Conservation (phyloP, 345 rosid genomes). For the Jatropha curcas region DNA sequence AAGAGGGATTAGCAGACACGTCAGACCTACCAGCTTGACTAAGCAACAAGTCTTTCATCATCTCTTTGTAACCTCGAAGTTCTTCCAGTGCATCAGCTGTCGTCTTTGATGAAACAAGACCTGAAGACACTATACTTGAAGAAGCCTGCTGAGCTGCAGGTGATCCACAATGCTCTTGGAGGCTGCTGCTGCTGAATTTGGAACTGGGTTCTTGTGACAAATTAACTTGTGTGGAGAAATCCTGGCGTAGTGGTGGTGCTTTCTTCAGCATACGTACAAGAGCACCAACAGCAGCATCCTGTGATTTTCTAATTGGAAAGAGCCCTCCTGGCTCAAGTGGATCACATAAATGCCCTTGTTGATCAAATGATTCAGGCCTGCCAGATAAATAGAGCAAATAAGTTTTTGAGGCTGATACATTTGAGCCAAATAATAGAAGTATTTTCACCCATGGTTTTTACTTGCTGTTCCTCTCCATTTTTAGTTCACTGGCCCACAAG, state of each 20-base stretch:
- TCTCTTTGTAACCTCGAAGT: conserved; percentile 64
- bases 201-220: conserved; percentile 36
- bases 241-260: conserved; percentile 84
- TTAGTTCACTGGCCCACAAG: not conserved
- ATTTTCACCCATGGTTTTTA: not conserved
- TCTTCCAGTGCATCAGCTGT: conserved; percentile 90
- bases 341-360: conserved; percentile 42
- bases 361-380: conserved; percentile 69
- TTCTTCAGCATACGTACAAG: conserved; percentile 79
- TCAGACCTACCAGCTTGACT: conserved; percentile 45
- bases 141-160: conserved; percentile 34
- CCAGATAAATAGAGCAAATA: not conserved
- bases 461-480: not conserved
- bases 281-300: conserved; percentile 90
- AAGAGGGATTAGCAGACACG: conserved; percentile 14
- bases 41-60: conserved; percentile 55
- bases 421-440: not conserved
- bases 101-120: conserved; percentile 55
- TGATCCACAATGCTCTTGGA: conserved; percentile 26
- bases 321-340: conserved; percentile 50
- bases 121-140: conserved; percentile 47
- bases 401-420: not conserved
- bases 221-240: conserved; percentile 31
- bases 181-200: conserved; percentile 30
- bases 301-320: conserved; percentile 55